phyloP scores from a whole-genome alignment of 2,329 filamentous ascomycete genomes.

The Myriangium duriaei region DNA sequence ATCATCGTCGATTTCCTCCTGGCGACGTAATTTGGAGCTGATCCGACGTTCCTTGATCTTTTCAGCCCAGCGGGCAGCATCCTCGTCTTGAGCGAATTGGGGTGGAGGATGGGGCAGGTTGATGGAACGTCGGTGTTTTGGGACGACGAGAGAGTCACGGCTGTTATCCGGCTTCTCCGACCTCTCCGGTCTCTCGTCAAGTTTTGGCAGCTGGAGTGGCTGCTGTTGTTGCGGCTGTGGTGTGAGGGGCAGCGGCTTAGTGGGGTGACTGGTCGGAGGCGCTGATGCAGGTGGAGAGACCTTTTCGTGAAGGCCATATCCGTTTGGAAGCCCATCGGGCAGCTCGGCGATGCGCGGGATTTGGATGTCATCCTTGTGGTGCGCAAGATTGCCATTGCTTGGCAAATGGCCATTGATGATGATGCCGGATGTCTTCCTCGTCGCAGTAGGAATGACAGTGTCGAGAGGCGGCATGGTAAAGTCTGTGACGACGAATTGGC shows the following conservation, averaged over 20 bases:
- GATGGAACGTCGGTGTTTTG: constrained; percentile 3
- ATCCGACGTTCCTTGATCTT: constrained; percentile 84
- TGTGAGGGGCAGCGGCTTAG: background rate
- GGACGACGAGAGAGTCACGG: constrained; percentile 1
- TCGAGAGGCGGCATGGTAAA: constrained; percentile 5
- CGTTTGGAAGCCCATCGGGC: background rate
- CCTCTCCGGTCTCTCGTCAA: constrained; percentile 1
- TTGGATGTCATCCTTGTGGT: constrained; percentile 1
- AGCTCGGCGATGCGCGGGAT: background rate
- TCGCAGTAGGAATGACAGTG: background rate
- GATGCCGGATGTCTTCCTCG: constrained; percentile 1
- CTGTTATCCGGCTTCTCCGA: background rate
- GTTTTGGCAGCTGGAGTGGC: constrained; percentile 1
- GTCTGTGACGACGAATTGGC: constrained; percentile 3
- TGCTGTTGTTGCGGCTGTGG: background rate
- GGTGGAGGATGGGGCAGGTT: background rate
- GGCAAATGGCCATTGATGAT: constrained; percentile 4
- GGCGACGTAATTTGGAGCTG: constrained; percentile 69
- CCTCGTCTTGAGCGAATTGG: constrained; percentile 75
- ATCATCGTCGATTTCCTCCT: constrained; percentile 68
- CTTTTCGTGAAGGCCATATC: background rate
- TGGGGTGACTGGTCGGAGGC: no score
- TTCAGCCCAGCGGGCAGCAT: constrained; percentile 84
- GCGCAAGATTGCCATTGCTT: background rate
- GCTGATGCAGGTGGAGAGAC: background rate